phyloP scores from a whole-genome alignment of 768 basidiomycete species.

The Agaricus blazei region DNA sequence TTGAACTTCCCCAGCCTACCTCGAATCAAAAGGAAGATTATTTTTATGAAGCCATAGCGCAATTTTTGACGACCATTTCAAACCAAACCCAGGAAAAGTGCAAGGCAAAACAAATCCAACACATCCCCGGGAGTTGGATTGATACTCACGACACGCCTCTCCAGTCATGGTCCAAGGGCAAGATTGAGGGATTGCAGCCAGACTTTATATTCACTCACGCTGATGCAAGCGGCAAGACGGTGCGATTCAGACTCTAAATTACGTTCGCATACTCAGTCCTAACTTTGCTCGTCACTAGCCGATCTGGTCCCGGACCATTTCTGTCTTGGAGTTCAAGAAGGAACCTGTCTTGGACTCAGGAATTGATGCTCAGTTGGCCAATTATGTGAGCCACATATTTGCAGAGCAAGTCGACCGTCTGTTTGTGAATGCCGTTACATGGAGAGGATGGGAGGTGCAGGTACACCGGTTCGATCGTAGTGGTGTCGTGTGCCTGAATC shows the following conservation, averaged over 20 bases:
- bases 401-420: background rate
- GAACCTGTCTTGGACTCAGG: background rate
- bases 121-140: too few relatives aligned
- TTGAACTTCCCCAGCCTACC: too few relatives aligned
- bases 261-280: background rate
- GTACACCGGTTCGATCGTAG: background rate
- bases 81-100: too few relatives aligned
- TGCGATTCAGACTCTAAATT: background rate
- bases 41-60: too few relatives aligned
- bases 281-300: background rate
- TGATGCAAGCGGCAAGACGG: background rate
- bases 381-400: background rate
- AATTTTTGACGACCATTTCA: too few relatives aligned
- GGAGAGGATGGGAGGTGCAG: background rate
- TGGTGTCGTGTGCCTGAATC: background rate
- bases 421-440: background rate
- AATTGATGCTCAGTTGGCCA: background rate
- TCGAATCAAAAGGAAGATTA: too few relatives aligned
- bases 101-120: too few relatives aligned
- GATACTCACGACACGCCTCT: too few relatives aligned
- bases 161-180: too few relatives aligned
- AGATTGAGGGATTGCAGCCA: background rate
- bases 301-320: background rate
- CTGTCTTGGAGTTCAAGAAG: background rate
- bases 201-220: background rate